Conservation (phyloP, 2,329 filamentous ascomycete genomes). For the Aspergillus sojae region DNA sequence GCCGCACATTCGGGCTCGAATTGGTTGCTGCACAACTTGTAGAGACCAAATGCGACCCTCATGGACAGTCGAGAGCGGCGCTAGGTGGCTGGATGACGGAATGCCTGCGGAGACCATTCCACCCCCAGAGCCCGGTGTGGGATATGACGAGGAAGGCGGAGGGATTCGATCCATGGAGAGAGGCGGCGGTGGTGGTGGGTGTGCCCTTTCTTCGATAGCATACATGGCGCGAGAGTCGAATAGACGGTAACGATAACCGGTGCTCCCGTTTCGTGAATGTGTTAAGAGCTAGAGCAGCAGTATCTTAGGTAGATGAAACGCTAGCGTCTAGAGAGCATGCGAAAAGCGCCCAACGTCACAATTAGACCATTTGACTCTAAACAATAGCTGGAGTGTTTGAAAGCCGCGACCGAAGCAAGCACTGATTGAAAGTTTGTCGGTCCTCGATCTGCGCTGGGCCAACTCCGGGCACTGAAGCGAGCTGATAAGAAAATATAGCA, state of each 20-base stretch:
- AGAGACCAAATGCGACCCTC: constrained; percentile 60
- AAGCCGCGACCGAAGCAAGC: constrained; percentile 15
- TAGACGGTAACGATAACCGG: constrained; percentile 1
- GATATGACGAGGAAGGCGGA: constrained; percentile 38
- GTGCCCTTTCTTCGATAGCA: constrained; percentile 40
- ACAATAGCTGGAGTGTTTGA: constrained; percentile 7
- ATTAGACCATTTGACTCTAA: constrained; percentile 32
- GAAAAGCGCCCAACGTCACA: constrained; percentile 25
- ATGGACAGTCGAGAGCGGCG: constrained; percentile 43
- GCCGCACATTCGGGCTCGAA: constrained; percentile 95
- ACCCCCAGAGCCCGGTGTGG: constrained; percentile 36
- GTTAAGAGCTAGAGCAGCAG: too few relatives aligned
- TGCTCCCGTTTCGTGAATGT: neutral
- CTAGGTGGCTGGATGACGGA: constrained; percentile 38
- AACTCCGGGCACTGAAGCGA: neutral
- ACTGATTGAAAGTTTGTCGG: constrained; percentile 5
- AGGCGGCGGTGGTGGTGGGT: constrained; percentile 39
- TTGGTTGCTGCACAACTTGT: constrained; percentile 84
- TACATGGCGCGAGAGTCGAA: constrained; percentile 35
- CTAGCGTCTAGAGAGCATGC: neutral
- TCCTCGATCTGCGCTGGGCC: constrained; percentile 4
- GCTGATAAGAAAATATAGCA: neutral
- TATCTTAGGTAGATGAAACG: neutral
- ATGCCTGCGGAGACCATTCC: constrained; percentile 34
- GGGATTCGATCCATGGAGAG: constrained; percentile 46